phyloP scores from a whole-genome alignment of 2,329 filamentous ascomycete species.

The Cercospora sp. region DNA sequence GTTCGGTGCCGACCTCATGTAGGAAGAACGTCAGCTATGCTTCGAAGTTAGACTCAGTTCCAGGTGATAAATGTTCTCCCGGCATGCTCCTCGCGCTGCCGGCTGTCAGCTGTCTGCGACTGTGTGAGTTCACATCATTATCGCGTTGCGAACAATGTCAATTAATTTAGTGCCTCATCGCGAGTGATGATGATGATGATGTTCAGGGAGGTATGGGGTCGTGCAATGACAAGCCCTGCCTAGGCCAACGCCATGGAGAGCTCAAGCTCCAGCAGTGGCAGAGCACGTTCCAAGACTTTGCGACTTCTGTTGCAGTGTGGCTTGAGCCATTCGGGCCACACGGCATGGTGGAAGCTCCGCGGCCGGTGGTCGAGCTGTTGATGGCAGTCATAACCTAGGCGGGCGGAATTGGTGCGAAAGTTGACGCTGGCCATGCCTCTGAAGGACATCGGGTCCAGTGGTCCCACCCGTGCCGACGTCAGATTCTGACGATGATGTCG shows the following conservation, averaged over 20 bases:
- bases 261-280: conserved; percentile 9
- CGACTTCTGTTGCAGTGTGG: not conserved
- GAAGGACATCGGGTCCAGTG: not conserved
- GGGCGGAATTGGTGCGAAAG: not conserved
- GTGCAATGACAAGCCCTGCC: conserved; percentile 6
- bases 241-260: not conserved
- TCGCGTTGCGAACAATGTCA: not conserved
- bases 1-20: conserved; percentile 40
- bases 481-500: not conserved
- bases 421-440: not conserved
- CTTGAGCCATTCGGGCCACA: not conserved
- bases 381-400: not conserved
- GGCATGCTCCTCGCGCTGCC: not conserved
- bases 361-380: not conserved
- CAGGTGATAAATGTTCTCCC: not conserved
- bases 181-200: not conserved
- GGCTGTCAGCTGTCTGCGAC: not conserved
- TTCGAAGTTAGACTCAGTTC: not conserved
- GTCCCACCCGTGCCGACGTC: not conserved
- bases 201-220: not conserved
- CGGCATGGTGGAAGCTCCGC: not conserved
- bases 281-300: conserved; percentile 2
- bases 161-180: not conserved
- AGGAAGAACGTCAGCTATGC: not conserved
- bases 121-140: too few species aligned